phyloP scores from a whole-genome alignment of 495 filamentous ascomycete genomes.

The Symbiotaphrina buchneri region DNA sequence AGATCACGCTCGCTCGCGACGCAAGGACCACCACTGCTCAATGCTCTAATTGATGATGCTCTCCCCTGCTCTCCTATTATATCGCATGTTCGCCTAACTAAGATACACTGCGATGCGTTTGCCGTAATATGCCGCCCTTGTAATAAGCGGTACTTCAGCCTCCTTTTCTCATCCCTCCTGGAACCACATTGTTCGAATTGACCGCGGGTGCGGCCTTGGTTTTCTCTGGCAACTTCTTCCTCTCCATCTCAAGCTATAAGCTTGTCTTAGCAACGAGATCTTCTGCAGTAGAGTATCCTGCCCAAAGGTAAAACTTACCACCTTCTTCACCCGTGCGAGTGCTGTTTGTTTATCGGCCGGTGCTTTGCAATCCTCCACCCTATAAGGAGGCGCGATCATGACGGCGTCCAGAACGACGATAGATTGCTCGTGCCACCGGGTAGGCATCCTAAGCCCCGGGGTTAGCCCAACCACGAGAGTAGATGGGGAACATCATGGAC shows the following conservation, averaged over 20 bases:
- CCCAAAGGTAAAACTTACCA: constrained; percentile 1
- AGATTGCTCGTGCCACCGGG: constrained; percentile 5
- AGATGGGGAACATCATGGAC: too few species aligned
- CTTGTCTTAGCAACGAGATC: background rate
- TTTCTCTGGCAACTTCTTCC: constrained; percentile 4
- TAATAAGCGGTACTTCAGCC: too few species aligned
- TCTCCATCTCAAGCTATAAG: constrained; percentile 6
- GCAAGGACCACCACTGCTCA: too few species aligned
- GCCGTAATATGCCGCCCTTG: too few species aligned
- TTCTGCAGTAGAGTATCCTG: too few species aligned
- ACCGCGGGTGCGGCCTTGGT: background rate
- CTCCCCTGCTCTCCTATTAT: too few species aligned
- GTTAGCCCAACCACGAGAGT: constrained; percentile 1
- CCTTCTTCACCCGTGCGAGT: constrained; percentile 4
- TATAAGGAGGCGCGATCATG: constrained; percentile 5
- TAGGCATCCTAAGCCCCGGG: constrained; percentile 3
- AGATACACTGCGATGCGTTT: too few species aligned
- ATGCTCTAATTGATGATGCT: too few species aligned
- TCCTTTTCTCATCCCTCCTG: constrained; percentile 1
- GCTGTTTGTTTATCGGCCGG: constrained; percentile 2
- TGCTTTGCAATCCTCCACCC: constrained; percentile 5
- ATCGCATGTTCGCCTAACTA: too few species aligned
- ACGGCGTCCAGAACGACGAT: constrained; percentile 6
- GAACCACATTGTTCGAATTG: background rate
- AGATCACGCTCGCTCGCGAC: too few species aligned